phyloP scores from a whole-genome alignment of 495 filamentous ascomycete species.

The Pyrenula massariospora region DNA sequence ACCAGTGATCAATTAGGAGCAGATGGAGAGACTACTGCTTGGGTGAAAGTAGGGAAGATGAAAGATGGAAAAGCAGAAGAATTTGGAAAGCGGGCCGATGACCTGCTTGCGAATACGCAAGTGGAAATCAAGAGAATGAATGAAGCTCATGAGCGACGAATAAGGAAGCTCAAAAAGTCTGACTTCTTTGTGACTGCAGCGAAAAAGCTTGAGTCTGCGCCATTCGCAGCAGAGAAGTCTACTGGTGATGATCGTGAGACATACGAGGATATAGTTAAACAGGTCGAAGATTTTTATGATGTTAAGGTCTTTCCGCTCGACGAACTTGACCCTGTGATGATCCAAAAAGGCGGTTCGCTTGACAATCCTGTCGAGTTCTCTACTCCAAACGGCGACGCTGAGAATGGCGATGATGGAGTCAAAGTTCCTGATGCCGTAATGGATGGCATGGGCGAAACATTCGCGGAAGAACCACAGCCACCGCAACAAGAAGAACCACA shows the following conservation, averaged over 20 bases:
- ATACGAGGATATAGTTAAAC: not conserved
- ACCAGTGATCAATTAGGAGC: not conserved
- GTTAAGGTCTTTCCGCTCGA: not conserved
- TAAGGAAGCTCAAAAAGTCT: slow-evolving; percentile 62
- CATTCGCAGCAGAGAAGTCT: not conserved
- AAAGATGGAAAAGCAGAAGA: slow-evolving; percentile 58
- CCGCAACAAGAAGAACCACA: not conserved
- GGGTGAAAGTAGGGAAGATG: slow-evolving; percentile 43
- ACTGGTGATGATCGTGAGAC: slow-evolving; percentile 3
- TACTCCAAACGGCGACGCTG: not conserved
- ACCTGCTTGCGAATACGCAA: slow-evolving; percentile 51
- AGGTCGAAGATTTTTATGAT: not conserved
- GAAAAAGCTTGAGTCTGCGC: slow-evolving; percentile 26
- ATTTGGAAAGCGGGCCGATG: slow-evolving; percentile 61
- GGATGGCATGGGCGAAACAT: not conserved
- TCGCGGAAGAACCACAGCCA: not conserved
- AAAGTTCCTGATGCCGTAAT: slow-evolving; percentile 24
- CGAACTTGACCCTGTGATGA: not conserved
- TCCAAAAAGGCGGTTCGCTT: not conserved
- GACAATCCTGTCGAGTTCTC: not conserved
- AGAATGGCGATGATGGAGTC: not conserved
- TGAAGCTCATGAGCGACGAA: slow-evolving; percentile 57
- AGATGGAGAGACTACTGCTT: slow-evolving; percentile 7
- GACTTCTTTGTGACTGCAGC: slow-evolving; percentile 54
- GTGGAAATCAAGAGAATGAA: slow-evolving; percentile 77